A percentile compares a stretch with the other conserved stretches of the same genome.
phyloP scores from a whole-genome alignment of 202 grass and related monocot genomes.

The Zoysia matrella region DNA sequence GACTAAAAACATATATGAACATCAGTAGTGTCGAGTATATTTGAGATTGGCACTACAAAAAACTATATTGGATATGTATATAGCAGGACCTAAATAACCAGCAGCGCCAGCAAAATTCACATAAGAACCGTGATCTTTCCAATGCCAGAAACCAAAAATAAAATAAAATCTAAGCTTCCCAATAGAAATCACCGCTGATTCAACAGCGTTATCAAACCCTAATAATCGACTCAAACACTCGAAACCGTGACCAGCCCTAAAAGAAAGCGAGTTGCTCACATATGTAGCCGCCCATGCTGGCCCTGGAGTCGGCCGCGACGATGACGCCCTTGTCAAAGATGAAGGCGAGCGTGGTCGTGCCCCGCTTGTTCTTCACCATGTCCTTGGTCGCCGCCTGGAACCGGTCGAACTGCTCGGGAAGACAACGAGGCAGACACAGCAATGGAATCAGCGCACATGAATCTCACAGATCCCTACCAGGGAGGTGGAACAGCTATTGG shows the following conservation, averaged over 20 bases:
- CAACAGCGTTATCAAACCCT: too few relatives aligned
- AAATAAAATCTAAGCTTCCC: too few relatives aligned
- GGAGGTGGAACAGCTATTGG: neutral
- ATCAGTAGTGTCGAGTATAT: too few relatives aligned
- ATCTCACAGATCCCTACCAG: slow-evolving; percentile 32
- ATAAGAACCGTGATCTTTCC: too few relatives aligned
- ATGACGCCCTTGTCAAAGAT: slow-evolving; percentile 97
- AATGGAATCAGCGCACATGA: slow-evolving; percentile 7
- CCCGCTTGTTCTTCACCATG: slow-evolving; percentile 76
- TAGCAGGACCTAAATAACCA: too few relatives aligned
- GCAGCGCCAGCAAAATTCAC: too few relatives aligned
- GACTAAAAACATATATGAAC: too few relatives aligned
- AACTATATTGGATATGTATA: too few relatives aligned
- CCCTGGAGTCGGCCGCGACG: slow-evolving; percentile 90
- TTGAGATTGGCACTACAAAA: too few relatives aligned
- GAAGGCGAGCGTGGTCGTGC: slow-evolving; percentile 91
- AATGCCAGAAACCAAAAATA: too few relatives aligned
- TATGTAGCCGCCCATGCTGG: slow-evolving; percentile 99
- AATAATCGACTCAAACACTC: too few relatives aligned
- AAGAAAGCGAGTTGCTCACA: slow-evolving; percentile 53
- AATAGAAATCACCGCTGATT: too few relatives aligned
- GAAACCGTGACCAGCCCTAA: neutral
- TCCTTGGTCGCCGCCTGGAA: slow-evolving; percentile 71
- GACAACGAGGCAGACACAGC: neutral
- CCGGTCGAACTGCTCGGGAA: slow-evolving; percentile 66